Percentiles rank a stretch among this genome's conserved stretches.
These are phyloP conservation scores for Calonectria henricotiae DNA, from an alignment of 2,329 filamentous ascomycete species.

Conservation along the genomic window DNA sequence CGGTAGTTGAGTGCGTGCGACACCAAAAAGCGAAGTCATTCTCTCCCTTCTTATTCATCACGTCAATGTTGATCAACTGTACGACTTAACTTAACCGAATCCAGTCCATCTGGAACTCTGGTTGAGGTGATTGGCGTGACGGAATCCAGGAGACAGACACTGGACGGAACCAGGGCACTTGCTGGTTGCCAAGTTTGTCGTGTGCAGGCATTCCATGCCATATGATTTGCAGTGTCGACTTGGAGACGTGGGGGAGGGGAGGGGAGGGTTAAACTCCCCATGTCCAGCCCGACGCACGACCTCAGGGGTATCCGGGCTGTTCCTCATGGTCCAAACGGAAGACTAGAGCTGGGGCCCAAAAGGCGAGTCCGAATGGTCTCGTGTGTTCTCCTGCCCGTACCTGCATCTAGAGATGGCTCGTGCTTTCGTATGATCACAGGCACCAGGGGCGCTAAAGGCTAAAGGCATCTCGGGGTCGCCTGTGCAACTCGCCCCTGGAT, in stretches of 20 bases:
- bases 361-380: conserved; percentile 32
- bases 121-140: conserved; percentile 16
- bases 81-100: conserved; percentile 25
- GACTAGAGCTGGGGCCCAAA: conserved; percentile 16
- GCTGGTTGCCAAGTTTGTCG: conserved; percentile 21
- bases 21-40: background rate
- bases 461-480: conserved; percentile 34
- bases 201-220: conserved; percentile 34
- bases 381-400: conserved; percentile 43
- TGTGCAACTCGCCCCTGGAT: conserved; percentile 43
- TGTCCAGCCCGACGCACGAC: conserved; percentile 18
- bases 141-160: conserved; percentile 14
- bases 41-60: background rate
- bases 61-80: background rate
- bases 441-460: conserved; percentile 45
- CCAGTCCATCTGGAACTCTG: conserved; percentile 6
- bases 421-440: conserved; percentile 50
- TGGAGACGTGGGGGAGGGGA: conserved; percentile 6
- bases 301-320: conserved; percentile 15
- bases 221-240: conserved; percentile 32
- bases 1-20: conserved; percentile 20
- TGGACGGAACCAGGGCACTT: conserved; percentile 13
- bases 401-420: conserved; percentile 51
- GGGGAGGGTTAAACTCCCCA: conserved; percentile 8
- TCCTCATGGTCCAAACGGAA: conserved; percentile 24